phyloP scores from a whole-genome alignment of 2,329 filamentous ascomycete genomes.

The Cladosporium sp. region DNA sequence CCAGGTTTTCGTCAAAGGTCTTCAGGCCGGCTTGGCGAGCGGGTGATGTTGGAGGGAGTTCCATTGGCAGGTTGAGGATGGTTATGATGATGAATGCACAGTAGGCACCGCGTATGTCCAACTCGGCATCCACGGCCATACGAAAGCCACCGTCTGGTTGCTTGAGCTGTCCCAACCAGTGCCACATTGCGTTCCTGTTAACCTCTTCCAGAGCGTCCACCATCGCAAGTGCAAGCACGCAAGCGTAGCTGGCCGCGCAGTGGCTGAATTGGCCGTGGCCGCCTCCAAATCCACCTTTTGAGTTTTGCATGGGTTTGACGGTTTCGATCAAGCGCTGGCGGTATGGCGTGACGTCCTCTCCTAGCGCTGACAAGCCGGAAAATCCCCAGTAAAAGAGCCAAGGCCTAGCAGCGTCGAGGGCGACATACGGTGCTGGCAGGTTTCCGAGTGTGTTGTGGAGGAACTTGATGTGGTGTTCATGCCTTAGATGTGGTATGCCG shows the following conservation, averaged over 20 bases:
- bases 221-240: constrained; percentile 70
- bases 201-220: constrained; percentile 73
- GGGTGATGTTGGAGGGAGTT: constrained; percentile 68
- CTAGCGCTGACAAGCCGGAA: constrained; percentile 67
- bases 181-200: constrained; percentile 82
- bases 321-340: constrained; percentile 63
- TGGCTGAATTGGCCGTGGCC: constrained; percentile 90
- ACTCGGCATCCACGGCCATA: constrained; percentile 79
- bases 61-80: constrained; percentile 75
- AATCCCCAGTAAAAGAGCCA: constrained; percentile 96
- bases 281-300: constrained; percentile 80
- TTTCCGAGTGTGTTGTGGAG: constrained; percentile 50
- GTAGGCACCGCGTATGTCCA: constrained; percentile 91
- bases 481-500: constrained; percentile 71
- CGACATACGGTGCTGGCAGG: constrained; percentile 66
- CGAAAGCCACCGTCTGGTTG: constrained; percentile 84
- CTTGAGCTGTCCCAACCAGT: constrained; percentile 82
- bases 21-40: constrained; percentile 58
- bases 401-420: constrained; percentile 79
- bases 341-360: constrained; percentile 64
- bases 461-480: constrained; percentile 57
- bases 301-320: constrained; percentile 75
- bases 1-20: constrained; percentile 66
- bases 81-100: constrained; percentile 82
- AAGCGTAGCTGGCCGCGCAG: constrained; percentile 82